Evolutionary conservation across 208 protist species (phyloP).

Genomic region (Kentomonas sorsogonicus): DNA sequence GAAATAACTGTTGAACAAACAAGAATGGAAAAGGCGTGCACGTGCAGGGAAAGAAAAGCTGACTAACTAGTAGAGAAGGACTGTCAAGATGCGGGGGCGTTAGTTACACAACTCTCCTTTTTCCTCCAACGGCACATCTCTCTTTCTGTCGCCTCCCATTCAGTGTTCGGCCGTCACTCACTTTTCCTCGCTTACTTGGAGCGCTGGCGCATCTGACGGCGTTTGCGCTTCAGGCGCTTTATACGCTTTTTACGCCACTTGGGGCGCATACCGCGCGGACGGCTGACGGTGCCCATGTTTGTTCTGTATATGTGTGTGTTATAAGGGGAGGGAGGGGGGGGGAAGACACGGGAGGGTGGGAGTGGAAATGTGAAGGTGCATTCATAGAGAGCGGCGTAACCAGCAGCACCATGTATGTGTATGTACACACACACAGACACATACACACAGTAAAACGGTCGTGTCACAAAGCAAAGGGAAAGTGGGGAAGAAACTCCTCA

Average conservation of each 20-base stretch:
- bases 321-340: constrained; percentile 14
- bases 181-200: too few relatives aligned
- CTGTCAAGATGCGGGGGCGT: too few relatives aligned
- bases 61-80: too few relatives aligned
- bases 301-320: neutral
- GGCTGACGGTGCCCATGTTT: constrained; percentile 78
- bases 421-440: too few relatives aligned
- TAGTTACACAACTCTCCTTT: too few relatives aligned
- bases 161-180: too few relatives aligned
- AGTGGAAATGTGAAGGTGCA: constrained; percentile 8
- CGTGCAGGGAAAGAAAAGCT: too few relatives aligned
- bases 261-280: constrained; percentile 83
- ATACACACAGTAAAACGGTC: constrained; percentile 6
- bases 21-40: constrained; percentile 8
- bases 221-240: constrained; percentile 86
- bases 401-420: too few relatives aligned
- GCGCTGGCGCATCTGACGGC: constrained; percentile 86
- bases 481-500: constrained; percentile 14
- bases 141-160: too few relatives aligned
- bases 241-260: constrained; percentile 92
- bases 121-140: too few relatives aligned
- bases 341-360: constrained; percentile 3
- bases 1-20: neutral
- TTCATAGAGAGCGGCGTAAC: too few relatives aligned
- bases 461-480: constrained; percentile 6